phyloP scores from a whole-genome alignment of 305 asterid genomes.

The Salvia sclarea region DNA sequence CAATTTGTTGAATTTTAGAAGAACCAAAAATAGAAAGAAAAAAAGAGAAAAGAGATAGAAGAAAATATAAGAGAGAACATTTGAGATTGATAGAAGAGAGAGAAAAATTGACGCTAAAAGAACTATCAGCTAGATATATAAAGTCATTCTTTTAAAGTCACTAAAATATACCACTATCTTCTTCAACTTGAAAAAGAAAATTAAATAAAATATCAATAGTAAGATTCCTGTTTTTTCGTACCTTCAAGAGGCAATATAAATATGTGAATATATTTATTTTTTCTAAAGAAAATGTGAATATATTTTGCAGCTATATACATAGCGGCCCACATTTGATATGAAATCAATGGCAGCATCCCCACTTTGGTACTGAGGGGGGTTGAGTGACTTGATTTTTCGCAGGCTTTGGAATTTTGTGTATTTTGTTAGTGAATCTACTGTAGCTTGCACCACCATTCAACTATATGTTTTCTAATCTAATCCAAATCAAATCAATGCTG shows the following conservation, averaged over 20 bases:
- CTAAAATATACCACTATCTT: too few relatives aligned
- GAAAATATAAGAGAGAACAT: too few relatives aligned
- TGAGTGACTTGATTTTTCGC: conserved; percentile 25
- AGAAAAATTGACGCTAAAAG: too few relatives aligned
- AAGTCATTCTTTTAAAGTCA: too few relatives aligned
- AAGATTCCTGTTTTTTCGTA: background rate
- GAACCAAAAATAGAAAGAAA: too few relatives aligned
- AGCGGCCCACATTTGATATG: conserved; percentile 32
- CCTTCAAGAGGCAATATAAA: background rate
- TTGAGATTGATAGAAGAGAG: too few relatives aligned
- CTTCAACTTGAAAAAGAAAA: background rate
- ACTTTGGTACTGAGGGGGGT: background rate
- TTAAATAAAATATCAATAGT: background rate
- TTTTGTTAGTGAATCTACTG: conserved; percentile 16
- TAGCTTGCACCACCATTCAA: background rate
- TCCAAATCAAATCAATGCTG: background rate
- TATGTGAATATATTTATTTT: background rate
- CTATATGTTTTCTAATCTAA: background rate
- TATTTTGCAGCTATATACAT: background rate
- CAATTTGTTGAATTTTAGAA: too few relatives aligned
- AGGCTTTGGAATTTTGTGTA: conserved; percentile 28
- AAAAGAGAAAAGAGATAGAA: too few relatives aligned
- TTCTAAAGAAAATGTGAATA: too few relatives aligned
- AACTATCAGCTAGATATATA: too few relatives aligned
- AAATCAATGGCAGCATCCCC: conserved; percentile 28